Evolutionary conservation across 2,329 filamentous ascomycete genomes (phyloP), one percentile per base, ranked within the genome.

Genomic region (Penicillium sp.): DNA sequence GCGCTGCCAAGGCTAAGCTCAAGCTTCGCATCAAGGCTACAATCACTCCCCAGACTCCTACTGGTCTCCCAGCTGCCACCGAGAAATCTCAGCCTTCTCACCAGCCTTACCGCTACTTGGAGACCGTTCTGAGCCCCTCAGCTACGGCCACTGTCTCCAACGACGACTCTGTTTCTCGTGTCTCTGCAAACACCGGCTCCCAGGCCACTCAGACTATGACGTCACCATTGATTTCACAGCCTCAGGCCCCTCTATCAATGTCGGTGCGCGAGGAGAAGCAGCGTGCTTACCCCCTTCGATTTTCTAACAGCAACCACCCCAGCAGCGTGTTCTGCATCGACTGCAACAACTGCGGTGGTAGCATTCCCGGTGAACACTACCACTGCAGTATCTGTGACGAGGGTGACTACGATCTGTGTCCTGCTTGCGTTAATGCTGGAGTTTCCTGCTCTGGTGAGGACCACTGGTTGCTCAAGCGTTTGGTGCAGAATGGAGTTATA

Each of bases 381-480:
- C 94, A 99, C 76, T 99, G 95, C 79, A 89, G 89, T 63, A 90
- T 89, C 57, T 99, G 94, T 70, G 91, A 97, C 62, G 84, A 88
- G 57, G 94, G 93, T 42, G 94, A 99, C 72, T 99, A 92, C 67
- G 94, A 99, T 68, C 83, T 99, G 28, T 99, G 95, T 79, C 82
- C 86, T 62, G 73, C 79, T 5, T 99, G 94, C 67, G 84, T 97
- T 48, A 82, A 86, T 50, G 77, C 80, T 43, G 92, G 92, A 61
- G 80, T 88, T 57, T 83, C 89, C 42, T 99, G 95, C 78, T 83
- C 86, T 61, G 86, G 86, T 57, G 82, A 87, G 28, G 83, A 85
- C 61, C 94, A 99, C 76, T 97, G 91, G 92, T 80, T 99, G 74
- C 93, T 97, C 72, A 97, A 96, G 83, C 88, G 94, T 58, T 85